Conservation (phyloP, 768 basidiomycete genomes). For the Lactifluus volemus region DNA sequence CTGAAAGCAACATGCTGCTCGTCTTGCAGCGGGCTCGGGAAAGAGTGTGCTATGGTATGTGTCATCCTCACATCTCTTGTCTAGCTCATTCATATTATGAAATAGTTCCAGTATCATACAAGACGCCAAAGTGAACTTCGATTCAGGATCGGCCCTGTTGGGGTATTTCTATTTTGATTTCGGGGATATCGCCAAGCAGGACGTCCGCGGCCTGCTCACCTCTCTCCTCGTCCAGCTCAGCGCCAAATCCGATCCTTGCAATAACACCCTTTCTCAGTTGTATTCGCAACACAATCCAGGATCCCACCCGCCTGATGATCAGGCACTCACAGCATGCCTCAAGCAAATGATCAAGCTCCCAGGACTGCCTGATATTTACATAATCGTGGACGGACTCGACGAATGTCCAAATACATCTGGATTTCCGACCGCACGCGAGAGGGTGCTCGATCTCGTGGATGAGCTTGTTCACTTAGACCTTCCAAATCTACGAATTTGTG, state of each 20-base stretch:
- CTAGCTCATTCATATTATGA: no score
- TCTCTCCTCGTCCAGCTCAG: not conserved
- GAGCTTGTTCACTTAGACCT: not conserved
- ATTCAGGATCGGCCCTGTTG: not conserved
- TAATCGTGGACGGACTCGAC: slow-evolving; percentile 1
- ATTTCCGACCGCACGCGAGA: not conserved
- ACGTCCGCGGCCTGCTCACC: no score
- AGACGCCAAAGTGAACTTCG: not conserved
- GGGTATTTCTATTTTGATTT: no score
- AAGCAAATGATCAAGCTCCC: not conserved
- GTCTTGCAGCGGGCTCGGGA: no score
- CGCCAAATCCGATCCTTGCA: not conserved
- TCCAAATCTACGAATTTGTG: not conserved
- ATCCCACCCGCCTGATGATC: not conserved
- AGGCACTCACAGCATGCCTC: not conserved
- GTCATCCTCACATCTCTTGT: no score
- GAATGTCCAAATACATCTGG: slow-evolving; percentile 3
- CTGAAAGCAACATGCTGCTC: no score
- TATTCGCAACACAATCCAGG: not conserved
- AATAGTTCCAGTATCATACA: not conserved
- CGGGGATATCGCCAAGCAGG: no score
- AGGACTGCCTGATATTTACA: not conserved
- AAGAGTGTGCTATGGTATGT: not conserved
- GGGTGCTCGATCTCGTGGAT: not conserved
- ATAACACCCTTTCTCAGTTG: not conserved